Base-by-base conservation (phyloP, 306 rosid species). In the Dalbergia cochinchinensis region DNA sequence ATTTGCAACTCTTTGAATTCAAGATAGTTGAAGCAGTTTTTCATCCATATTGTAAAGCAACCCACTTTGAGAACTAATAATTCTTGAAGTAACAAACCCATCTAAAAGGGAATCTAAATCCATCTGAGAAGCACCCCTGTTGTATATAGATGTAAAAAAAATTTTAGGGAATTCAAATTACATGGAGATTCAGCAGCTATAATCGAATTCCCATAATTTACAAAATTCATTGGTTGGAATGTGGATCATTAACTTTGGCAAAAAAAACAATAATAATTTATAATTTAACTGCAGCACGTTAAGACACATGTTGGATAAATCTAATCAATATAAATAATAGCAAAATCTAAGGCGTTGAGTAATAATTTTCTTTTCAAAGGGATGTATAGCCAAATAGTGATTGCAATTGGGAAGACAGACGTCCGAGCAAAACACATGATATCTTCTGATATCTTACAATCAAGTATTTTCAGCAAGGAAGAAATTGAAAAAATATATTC, bases 51-150 rank as follows among this genome's bases (percentile, higher is more conserved):
- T 16, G 34, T 11, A 42, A 41, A 70, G 54, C 14, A 53, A 53
- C 41, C 0, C 39, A 16, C 20, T 51, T 15, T 4, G 34, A 48
- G 57, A 34, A 48, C 18, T 22, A 48, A 63, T 35, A 39, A 33
- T 26, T 74, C 74, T 39, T 53, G 58, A 71, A 39, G 45, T 44
- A 60, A 34, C 63, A 59, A 12, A 78, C 16, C 26, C 6, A 69
- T 59, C 54, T n/a, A 45, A 26, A 58, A 59, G 39, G 37, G 68
- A 59, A 58, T 5, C 15, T 11, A 76, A 63, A 75, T 45, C 14
- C 80, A 74, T 14, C 39, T 60, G 31, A 78, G n/a, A 41, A 72
- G 57, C 5, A 18, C 55, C 4, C 4, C 5, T 6, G 33, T 16
- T 26, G 16, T 31, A 8, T 31, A 26, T 2, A 16, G 41, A 65